A percentile compares a stretch with the other conserved stretches of the same genome.
Conservation (phyloP, 2,329 filamentous ascomycete genomes). For the Rhynchosporium graminicola region DNA sequence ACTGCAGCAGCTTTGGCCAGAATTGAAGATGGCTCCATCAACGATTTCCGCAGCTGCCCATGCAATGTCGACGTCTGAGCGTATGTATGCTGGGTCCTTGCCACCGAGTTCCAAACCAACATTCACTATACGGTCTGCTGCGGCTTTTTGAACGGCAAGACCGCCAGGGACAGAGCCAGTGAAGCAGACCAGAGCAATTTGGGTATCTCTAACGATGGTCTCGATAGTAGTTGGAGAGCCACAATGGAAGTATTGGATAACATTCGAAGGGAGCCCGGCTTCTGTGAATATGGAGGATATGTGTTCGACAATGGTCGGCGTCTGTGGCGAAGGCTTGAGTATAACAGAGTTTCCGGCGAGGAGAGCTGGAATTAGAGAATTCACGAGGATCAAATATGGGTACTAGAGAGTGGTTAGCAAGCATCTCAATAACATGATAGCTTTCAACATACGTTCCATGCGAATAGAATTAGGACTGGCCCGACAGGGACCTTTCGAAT, state of each 20-base stretch:
- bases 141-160: conserved; percentile 80
- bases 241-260: conserved; percentile 90
- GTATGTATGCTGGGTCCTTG: conserved; percentile 91
- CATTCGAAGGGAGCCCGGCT: conserved; percentile 78
- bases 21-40: conserved; percentile 96
- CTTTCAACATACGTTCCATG: conserved; percentile 78
- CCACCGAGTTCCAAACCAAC: conserved; percentile 91
- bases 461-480: conserved; percentile 85
- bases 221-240: conserved; percentile 78
- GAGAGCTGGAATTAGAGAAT: conserved; percentile 89
- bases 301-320: conserved; percentile 87
- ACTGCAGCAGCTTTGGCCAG: conserved; percentile 95
- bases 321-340: conserved; percentile 92
- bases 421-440: conserved; percentile 28
- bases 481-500: conserved; percentile 88
- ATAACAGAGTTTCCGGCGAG: conserved; percentile 89
- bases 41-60: conserved; percentile 96
- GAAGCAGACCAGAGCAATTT: conserved; percentile 83
- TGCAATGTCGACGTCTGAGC: conserved; percentile 79
- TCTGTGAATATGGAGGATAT: conserved; percentile 73
- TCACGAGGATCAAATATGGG: conserved; percentile 90
- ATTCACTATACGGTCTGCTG: conserved; percentile 78
- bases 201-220: conserved; percentile 73
- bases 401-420: conserved; percentile 58
- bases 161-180: conserved; percentile 91